These are phyloP conservation scores for Saccharomyces hybrid DNA, from an alignment of 1,139 yeast species.

Conservation along the genomic window DNA sequence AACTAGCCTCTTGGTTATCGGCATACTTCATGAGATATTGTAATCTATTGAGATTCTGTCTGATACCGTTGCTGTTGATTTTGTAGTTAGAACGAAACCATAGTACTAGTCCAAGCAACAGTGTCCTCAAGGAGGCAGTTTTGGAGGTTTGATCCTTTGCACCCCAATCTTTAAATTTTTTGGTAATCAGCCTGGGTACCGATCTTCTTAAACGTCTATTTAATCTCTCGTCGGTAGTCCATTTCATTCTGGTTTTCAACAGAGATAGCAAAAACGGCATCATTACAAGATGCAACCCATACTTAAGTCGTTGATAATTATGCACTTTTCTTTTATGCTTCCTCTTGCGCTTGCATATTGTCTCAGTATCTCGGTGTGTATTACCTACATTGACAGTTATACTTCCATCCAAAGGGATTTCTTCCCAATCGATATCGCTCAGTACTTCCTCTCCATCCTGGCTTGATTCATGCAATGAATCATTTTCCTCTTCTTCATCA, in stretches of 20 bases:
- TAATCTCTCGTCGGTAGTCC: constrained; percentile 17
- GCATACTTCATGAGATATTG: constrained; percentile 9
- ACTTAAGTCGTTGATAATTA: constrained; percentile 13
- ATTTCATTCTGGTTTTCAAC: constrained; percentile 11
- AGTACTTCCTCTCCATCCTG: constrained; percentile 4
- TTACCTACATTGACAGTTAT: constrained; percentile 3
- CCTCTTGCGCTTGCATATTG: constrained; percentile 5
- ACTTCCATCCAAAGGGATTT: constrained; percentile 14
- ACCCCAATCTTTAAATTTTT: constrained; percentile 14
- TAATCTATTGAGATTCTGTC: constrained; percentile 20
- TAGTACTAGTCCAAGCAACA: constrained; percentile 18
- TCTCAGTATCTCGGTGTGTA: neutral
- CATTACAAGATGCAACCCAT: constrained; percentile 14
- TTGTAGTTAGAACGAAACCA: constrained; percentile 24
- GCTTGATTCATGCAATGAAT: neutral
- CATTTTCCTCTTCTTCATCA: neutral
- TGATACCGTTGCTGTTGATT: constrained; percentile 24
- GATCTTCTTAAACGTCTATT: constrained; percentile 18
- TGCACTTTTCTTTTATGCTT: neutral
- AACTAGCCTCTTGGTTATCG: neutral
- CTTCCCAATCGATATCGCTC: constrained; percentile 21
- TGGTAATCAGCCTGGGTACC: constrained; percentile 19
- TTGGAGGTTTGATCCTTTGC: neutral
- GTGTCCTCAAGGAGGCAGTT: constrained; percentile 11
- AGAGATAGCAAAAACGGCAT: constrained; percentile 18